Percentiles rank a stretch among this genome's conserved stretches.
These are phyloP conservation scores for Lophiotrema nucula DNA, from an alignment of 495 filamentous ascomycete species.

Conservation along the genomic window DNA sequence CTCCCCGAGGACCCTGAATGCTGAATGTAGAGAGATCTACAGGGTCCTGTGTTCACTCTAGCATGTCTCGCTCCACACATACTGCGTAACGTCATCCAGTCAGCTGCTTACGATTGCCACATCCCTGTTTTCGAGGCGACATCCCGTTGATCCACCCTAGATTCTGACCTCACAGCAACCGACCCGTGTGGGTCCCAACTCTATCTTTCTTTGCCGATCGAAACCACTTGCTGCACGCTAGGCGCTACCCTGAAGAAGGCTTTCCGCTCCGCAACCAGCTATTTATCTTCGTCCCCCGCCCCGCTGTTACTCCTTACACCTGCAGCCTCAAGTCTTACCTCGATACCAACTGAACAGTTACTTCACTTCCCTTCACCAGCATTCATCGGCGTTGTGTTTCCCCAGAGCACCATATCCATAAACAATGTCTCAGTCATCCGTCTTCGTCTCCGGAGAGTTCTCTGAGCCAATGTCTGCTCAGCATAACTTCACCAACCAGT, in stretches of 20 bases:
- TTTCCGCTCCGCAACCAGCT: not conserved
- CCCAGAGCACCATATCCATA: not conserved
- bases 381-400: not conserved
- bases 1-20: not conserved
- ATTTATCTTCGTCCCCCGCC: slow-evolving; percentile 13
- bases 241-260: not conserved
- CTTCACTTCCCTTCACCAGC: not conserved
- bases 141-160: not conserved
- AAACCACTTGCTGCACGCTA: not conserved
- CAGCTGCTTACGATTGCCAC: not conserved
- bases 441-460: slow-evolving; percentile 31
- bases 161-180: not conserved
- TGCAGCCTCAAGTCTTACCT: not conserved
- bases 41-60: not conserved
- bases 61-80: too few relatives aligned
- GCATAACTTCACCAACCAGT: slow-evolving; percentile 39
- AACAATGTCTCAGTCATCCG: slow-evolving; percentile 19
- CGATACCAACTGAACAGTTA: not conserved
- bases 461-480: slow-evolving; percentile 34
- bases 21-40: not conserved
- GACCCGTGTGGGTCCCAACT: not conserved
- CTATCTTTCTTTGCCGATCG: slow-evolving; percentile 12
- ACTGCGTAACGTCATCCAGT: not conserved
- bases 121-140: not conserved
- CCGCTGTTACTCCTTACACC: not conserved